Conservation (phyloP, 352 stramenopile genomes). For the Phytophthora pinifolia region DNA sequence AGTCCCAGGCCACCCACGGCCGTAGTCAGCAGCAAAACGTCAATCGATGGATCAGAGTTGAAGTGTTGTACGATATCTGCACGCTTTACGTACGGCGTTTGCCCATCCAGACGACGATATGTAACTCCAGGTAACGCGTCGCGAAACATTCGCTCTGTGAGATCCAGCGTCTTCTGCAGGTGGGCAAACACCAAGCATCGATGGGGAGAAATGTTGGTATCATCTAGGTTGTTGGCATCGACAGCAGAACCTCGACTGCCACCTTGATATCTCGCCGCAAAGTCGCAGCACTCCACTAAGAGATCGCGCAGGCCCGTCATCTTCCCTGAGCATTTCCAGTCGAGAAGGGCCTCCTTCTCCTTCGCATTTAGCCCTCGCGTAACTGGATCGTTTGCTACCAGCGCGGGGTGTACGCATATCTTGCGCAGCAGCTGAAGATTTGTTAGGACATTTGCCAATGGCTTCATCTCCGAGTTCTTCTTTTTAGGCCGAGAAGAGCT, state of each 20-base stretch:
- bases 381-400: slow-evolving; percentile 60
- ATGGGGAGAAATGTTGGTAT: slow-evolving; percentile 42
- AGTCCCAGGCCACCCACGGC: slow-evolving; percentile 94
- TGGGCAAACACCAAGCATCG: slow-evolving; percentile 98
- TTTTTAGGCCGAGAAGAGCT: slow-evolving; percentile 7
- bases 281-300: slow-evolving; percentile 71
- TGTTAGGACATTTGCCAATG: slow-evolving; percentile 44
- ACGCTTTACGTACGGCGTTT: slow-evolving; percentile 72
- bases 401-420: slow-evolving; percentile 94
- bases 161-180: slow-evolving; percentile 91
- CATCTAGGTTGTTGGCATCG: slow-evolving; percentile 15
- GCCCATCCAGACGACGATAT: slow-evolving; percentile 94
- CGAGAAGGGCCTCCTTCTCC: slow-evolving; percentile 28
- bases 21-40: slow-evolving; percentile 96
- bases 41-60: slow-evolving; percentile 91
- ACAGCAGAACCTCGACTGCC: slow-evolving; percentile 1
- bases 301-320: slow-evolving; percentile 79
- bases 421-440: slow-evolving; percentile 87
- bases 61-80: slow-evolving; percentile 88
- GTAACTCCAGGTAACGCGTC: slow-evolving; percentile 57
- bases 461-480: slow-evolving; percentile 10
- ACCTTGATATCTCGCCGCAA: slow-evolving; percentile 25
- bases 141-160: slow-evolving; percentile 90
- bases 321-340: slow-evolving; percentile 92
- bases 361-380: slow-evolving; percentile 20